Base-by-base conservation (phyloP, 495 filamentous ascomycete species). In the Melanomma pulvis-pyrius region DNA sequence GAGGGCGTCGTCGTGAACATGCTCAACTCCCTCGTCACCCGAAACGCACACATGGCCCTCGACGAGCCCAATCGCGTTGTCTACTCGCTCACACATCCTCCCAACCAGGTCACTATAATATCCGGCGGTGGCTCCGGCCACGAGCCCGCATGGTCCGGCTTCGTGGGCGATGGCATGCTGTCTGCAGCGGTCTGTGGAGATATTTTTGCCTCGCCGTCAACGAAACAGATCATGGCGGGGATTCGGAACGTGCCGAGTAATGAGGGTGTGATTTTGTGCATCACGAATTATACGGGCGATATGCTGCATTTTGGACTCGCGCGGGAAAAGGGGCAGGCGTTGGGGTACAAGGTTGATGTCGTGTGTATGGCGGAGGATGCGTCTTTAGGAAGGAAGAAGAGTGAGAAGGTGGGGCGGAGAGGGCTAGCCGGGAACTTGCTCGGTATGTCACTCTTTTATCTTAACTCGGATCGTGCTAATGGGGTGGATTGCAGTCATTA, bases 201-300 rank as follows among this genome's bases (percentile, higher is more conserved):
- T 56, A 83, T 88, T 26, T 88, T 88, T 69, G 86, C 86, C 11
- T 83, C 80, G 12, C 86, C 86, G 9, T 81, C 78, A 67, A 86
- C 85, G 25, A 86, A 85, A 70, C 86, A 88, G 74, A 82, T 88
- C 60, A 75, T 87, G 29, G 81, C 84, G 22, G 84, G 79, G 19
- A 80, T 87, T 41, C 79, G 82, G 44, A 76, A 82, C 36, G 82
- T 83, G 0, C 84, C 84, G 0, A 84, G 82, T 9, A 79, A 84
- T 46, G 78, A 81, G 63, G 86, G 86, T 21, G 81, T 81, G 5
- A 83, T 88, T 41, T 71, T 88, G n/a, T 82, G 86, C 54, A 82
- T 88, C 65, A 87, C 84, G 36, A 88, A 88, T 68, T 88, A 88
- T 70, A 88, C 86, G 0, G 86, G 86, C 25, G 86, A 88, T 74